These are phyloP conservation scores for Fusarium palustre DNA, from an alignment of 2,329 filamentous ascomycete genomes.

Conservation along the genomic window DNA sequence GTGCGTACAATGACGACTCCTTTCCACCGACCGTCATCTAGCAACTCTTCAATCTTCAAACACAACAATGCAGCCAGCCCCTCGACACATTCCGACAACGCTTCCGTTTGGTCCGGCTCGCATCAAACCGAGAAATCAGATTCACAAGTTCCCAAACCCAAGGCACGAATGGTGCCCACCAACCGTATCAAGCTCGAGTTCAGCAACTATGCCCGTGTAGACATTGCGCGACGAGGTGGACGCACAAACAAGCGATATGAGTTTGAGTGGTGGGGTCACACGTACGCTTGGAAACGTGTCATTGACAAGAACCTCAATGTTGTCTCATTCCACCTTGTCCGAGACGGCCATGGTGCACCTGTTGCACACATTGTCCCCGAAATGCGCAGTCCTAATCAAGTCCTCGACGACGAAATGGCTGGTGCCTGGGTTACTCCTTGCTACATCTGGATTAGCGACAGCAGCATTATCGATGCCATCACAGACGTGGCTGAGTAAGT, in stretches of 20 bases:
- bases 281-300: conserved; percentile 85
- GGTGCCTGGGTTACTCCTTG: conserved; percentile 93
- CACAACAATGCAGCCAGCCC: conserved; percentile 25
- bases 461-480: conserved; percentile 72
- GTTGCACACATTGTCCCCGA: conserved; percentile 90
- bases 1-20: conserved; percentile 58
- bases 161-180: conserved; percentile 64
- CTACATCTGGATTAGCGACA: conserved; percentile 89
- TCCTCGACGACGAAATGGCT: conserved; percentile 76
- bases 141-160: conserved; percentile 48
- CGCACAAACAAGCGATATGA: conserved; percentile 81
- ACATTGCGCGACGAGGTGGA: conserved; percentile 75
- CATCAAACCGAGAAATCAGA: conserved; percentile 35
- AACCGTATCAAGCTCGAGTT: conserved; percentile 93
- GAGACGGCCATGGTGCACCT: conserved; percentile 69
- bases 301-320: conserved; percentile 75
- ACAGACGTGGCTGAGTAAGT: conserved; percentile 89
- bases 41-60: conserved; percentile 42
- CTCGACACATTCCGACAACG: conserved; percentile 38
- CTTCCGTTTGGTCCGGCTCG: conserved; percentile 45
- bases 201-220: conserved; percentile 95
- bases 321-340: conserved; percentile 83
- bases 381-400: conserved; percentile 76
- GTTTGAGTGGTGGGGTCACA: conserved; percentile 92
- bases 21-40: conserved; percentile 49